Conservation (phyloP, 805 yeast genomes). For the Jamesozyma rosinii region DNA sequence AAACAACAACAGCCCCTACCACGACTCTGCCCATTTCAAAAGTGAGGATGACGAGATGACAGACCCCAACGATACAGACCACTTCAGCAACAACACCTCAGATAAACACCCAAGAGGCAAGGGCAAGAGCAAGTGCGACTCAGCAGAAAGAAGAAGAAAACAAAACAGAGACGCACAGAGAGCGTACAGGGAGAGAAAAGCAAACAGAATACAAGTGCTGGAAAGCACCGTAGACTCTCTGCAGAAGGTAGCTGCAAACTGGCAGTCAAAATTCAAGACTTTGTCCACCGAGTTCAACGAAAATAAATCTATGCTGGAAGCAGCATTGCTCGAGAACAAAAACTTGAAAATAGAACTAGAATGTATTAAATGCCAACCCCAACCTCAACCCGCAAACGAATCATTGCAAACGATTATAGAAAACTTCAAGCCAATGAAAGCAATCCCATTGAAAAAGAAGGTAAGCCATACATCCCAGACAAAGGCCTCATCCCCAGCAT, state of each 20-base stretch:
- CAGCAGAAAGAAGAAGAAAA: constrained; percentile 68
- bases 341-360: background rate
- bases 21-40: background rate
- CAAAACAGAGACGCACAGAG: constrained; percentile 90
- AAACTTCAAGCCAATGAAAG: constrained; percentile 50
- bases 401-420: constrained; percentile 30
- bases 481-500: background rate
- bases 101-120: background rate
- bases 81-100: background rate
- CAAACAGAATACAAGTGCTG: constrained; percentile 71
- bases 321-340: background rate
- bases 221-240: constrained; percentile 37
- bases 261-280: constrained; percentile 45
- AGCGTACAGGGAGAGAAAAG: constrained; percentile 81
- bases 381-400: background rate
- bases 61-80: background rate
- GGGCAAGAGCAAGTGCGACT: background rate
- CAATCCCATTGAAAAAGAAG: constrained; percentile 35
- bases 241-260: constrained; percentile 44
- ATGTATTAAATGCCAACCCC: no score
- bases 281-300: constrained; percentile 16
- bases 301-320: constrained; percentile 30
- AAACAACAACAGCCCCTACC: background rate
- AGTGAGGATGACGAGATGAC: background rate
- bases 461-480: no score